Evolutionary conservation across 2,329 filamentous ascomycete genomes (phyloP).

Genomic region (Leptographium wingfieldii): DNA sequence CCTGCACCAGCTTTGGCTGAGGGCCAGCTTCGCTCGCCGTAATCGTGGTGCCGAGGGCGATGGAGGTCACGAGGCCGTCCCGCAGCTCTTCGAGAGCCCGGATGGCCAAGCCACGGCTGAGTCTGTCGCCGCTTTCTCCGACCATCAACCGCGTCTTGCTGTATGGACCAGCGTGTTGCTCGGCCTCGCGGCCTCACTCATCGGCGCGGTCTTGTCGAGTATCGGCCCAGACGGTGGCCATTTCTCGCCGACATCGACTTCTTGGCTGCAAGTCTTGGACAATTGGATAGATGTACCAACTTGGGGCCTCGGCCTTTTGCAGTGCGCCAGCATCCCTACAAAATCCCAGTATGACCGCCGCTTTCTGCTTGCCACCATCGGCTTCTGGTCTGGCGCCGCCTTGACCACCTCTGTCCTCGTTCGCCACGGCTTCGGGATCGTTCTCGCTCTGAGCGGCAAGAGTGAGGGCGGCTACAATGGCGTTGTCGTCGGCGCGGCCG

Average conservation of each 20-base stretch:
- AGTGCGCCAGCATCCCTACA: slow-evolving; percentile 18
- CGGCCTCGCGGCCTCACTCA: slow-evolving; percentile 16
- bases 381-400: slow-evolving; percentile 15
- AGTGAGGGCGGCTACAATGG: not conserved
- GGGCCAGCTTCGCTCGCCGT: slow-evolving; percentile 7
- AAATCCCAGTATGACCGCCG: slow-evolving; percentile 17
- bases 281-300: slow-evolving; percentile 14
- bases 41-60: slow-evolving; percentile 1
- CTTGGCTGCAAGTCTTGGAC: slow-evolving; percentile 3
- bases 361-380: slow-evolving; percentile 16
- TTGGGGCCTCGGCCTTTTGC: slow-evolving; percentile 17
- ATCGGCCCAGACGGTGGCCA: not conserved
- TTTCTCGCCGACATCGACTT: not conserved
- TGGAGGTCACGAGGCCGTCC: slow-evolving; percentile 13
- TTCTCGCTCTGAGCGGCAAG: slow-evolving; percentile 10
- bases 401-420: slow-evolving; percentile 14
- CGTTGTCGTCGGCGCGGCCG: slow-evolving; percentile 7
- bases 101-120: slow-evolving; percentile 22
- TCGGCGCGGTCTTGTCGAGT: slow-evolving; percentile 12
- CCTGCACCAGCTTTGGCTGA: slow-evolving; percentile 8
- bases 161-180: slow-evolving; percentile 15
- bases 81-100: slow-evolving; percentile 17
- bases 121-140: slow-evolving; percentile 19
- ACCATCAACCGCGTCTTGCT: slow-evolving; percentile 16
- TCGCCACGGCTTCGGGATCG: slow-evolving; percentile 16